Percentiles rank a stretch among this genome's conserved stretches.
Conservation (phyloP, 306 rosid genomes). For the Rosa persica region DNA sequence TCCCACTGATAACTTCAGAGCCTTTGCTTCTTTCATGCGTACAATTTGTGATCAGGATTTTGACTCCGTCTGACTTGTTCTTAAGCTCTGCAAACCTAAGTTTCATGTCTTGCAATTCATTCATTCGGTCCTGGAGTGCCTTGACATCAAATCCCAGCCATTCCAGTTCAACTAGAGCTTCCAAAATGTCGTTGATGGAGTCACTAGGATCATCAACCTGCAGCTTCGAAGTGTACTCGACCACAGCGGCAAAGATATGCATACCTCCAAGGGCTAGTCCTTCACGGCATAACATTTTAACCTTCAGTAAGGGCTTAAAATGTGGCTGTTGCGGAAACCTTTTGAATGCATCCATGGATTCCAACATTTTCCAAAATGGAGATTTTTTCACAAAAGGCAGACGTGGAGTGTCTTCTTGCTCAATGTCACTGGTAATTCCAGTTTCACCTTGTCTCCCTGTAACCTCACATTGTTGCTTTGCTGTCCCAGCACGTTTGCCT, state of each 20-base stretch:
- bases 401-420: not conserved
- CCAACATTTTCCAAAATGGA: slow-evolving; percentile 15
- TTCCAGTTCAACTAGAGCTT: slow-evolving; percentile 9
- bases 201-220: not conserved
- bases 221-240: slow-evolving; percentile 1
- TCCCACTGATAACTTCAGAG: not conserved
- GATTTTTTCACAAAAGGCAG: not conserved
- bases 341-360: slow-evolving; percentile 19
- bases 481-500: not conserved
- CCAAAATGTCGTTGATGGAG: not conserved
- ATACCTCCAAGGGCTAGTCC: slow-evolving; percentile 20
- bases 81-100: not conserved
- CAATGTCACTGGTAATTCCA: not conserved
- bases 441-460: not conserved
- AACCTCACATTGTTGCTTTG: not conserved
- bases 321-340: slow-evolving; percentile 25
- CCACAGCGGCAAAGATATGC: slow-evolving; percentile 17
- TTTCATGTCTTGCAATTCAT: not conserved
- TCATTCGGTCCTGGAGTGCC: not conserved
- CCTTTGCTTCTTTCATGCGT: not conserved
- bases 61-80: not conserved
- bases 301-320: slow-evolving; percentile 11
- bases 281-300: not conserved
- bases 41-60: not conserved
- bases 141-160: slow-evolving; percentile 16